Evolutionary conservation across 2,329 filamentous ascomycete species (phyloP).

Genomic region (Calonectria henricotiae): DNA sequence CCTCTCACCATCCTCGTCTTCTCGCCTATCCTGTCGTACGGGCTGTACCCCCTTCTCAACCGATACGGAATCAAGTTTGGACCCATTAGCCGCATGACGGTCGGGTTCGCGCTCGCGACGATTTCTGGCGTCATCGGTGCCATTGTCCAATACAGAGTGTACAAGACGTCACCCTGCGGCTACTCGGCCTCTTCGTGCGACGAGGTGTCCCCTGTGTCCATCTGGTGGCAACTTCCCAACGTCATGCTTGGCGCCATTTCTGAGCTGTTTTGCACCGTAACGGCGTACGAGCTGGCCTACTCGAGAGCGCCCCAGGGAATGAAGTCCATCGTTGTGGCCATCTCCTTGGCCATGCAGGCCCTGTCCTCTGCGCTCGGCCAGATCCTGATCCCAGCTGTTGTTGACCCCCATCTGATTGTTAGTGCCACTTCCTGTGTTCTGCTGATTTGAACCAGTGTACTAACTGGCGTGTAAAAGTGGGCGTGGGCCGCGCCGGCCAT

Average conservation of each 20-base stretch:
- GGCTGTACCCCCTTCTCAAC: slow-evolving; percentile 72
- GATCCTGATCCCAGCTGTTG: slow-evolving; percentile 60
- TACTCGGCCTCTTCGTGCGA: slow-evolving; percentile 50
- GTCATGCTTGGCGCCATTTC: slow-evolving; percentile 52
- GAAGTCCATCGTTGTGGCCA: slow-evolving; percentile 67
- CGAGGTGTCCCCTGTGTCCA: slow-evolving; percentile 42
- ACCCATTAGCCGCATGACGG: slow-evolving; percentile 72
- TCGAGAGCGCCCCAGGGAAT: slow-evolving; percentile 68
- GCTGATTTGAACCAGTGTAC: slow-evolving; percentile 49
- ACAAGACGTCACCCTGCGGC: slow-evolving; percentile 68
- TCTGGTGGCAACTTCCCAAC: slow-evolving; percentile 48
- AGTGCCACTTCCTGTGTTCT: neutral
- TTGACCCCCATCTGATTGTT: slow-evolving; percentile 64
- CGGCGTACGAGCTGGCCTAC: slow-evolving; percentile 61
- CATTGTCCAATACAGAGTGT: slow-evolving; percentile 71
- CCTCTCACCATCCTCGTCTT: slow-evolving; percentile 72
- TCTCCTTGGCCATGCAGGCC: slow-evolving; percentile 67
- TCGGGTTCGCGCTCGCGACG: slow-evolving; percentile 67
- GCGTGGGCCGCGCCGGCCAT: slow-evolving; percentile 51
- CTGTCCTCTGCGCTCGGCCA: slow-evolving; percentile 64
- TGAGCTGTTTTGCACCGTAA: slow-evolving; percentile 53
- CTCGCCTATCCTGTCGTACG: slow-evolving; percentile 51
- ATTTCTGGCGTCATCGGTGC: slow-evolving; percentile 71
- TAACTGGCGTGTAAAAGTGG: slow-evolving; percentile 41
- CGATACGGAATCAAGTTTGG: slow-evolving; percentile 70